Evolutionary conservation across 2,329 filamentous ascomycete genomes (phyloP).

Genomic region (Aspergillus sp.): DNA sequence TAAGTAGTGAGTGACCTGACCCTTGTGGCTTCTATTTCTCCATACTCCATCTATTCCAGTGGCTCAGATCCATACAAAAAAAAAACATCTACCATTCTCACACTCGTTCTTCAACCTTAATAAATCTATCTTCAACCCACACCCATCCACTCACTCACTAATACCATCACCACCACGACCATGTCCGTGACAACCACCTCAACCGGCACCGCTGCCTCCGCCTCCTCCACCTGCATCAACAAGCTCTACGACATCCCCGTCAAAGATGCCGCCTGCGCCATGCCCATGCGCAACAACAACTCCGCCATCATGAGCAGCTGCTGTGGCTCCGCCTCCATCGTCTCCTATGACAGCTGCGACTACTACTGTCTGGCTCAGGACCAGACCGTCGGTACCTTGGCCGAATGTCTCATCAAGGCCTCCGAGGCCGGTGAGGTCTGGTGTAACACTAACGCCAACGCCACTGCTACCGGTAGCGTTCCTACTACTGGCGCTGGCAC

Average conservation of each 20-base stretch:
- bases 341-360: constrained; percentile 26
- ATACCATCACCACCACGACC: not conserved
- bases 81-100: not conserved
- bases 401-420: constrained; percentile 26
- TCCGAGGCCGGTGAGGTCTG: constrained; percentile 24
- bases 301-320: constrained; percentile 26
- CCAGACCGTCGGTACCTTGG: constrained; percentile 21
- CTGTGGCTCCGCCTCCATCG: constrained; percentile 22
- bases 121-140: not conserved
- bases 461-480: constrained; percentile 23
- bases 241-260: constrained; percentile 27
- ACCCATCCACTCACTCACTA: not conserved
- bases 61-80: not conserved
- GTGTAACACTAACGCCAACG: constrained; percentile 29
- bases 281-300: constrained; percentile 25
- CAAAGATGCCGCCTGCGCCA: constrained; percentile 28
- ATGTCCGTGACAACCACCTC: constrained; percentile 16
- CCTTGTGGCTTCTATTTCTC: not conserved
- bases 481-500: constrained; percentile 22
- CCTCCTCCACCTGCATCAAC: constrained; percentile 24
- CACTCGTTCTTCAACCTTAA: not conserved
- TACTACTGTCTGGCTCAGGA: constrained; percentile 28
- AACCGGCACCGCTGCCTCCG: constrained; percentile 19
- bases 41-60: not conserved
- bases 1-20: not conserved